Evolutionary conservation across 2,329 filamentous ascomycete species (phyloP).

Genomic region (Polytolypa hystricis): DNA sequence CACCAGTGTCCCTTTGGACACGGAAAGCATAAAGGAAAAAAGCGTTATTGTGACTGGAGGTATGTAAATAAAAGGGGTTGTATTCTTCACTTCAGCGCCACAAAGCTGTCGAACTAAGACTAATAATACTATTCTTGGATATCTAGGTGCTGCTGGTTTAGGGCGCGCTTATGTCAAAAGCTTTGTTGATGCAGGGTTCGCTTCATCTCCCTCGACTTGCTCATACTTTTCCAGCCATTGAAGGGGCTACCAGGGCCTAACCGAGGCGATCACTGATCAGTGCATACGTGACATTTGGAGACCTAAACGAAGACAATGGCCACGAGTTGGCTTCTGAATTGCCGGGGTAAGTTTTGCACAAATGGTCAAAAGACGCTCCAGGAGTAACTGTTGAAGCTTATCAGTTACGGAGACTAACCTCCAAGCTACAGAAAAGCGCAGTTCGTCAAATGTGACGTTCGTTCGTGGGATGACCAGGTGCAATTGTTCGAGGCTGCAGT

Average conservation of each 20-base stretch:
- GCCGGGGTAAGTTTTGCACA: slow-evolving; percentile 6
- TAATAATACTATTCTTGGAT: not conserved
- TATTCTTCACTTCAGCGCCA: not conserved
- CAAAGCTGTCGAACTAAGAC: no score
- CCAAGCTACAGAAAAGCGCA: slow-evolving; percentile 11
- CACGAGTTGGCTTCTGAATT: slow-evolving; percentile 5
- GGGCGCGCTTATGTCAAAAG: slow-evolving; percentile 7
- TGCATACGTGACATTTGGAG: slow-evolving; percentile 11
- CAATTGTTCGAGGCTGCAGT: slow-evolving; percentile 19
- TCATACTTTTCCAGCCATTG: not conserved
- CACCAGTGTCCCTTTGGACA: slow-evolving; percentile 4
- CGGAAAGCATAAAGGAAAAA: slow-evolving; percentile 6
- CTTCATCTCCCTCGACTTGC: not conserved
- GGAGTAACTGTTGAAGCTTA: no score
- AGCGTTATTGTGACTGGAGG: slow-evolving; percentile 10
- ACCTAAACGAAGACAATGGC: slow-evolving; percentile 8
- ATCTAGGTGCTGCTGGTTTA: slow-evolving; percentile 7
- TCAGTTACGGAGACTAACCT: not conserved
- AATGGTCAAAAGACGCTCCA: no score
- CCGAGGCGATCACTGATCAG: slow-evolving; percentile 1
- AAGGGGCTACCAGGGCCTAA: not conserved
- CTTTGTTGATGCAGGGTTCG: slow-evolving; percentile 8
- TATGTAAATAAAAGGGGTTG: no score
- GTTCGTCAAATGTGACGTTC: slow-evolving; percentile 22
- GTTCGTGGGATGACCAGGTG: slow-evolving; percentile 23